Evolutionary conservation across 2,329 filamentous ascomycete genomes (phyloP).

Genomic region (Myriosclerotinia duriaeana): DNA sequence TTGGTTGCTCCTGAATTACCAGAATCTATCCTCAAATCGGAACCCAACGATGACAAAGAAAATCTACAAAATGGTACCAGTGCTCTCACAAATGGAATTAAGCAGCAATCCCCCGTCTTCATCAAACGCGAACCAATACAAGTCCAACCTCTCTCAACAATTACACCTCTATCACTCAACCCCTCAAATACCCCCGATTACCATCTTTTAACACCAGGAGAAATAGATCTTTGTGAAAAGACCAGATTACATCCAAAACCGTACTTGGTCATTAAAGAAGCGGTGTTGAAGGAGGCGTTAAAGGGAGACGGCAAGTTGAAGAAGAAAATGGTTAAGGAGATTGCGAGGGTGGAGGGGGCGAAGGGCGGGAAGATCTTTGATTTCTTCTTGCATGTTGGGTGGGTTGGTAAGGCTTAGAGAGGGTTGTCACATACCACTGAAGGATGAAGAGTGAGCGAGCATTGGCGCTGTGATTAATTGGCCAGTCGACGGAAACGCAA

Average conservation of each 20-base stretch:
- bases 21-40: conserved; percentile 27
- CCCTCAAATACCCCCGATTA: conserved; percentile 69
- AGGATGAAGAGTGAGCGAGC: too few relatives aligned
- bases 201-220: conserved; percentile 81
- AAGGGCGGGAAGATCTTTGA: conserved; percentile 89
- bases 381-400: conserved; percentile 89
- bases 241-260: conserved; percentile 89
- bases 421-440: too few relatives aligned
- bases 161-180: conserved; percentile 47
- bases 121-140: conserved; percentile 50
- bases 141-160: conserved; percentile 49
- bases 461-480: too few relatives aligned
- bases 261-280: conserved; percentile 91
- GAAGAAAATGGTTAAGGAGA: conserved; percentile 88
- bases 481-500: too few relatives aligned
- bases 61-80: conserved; percentile 42
- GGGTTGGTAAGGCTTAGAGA: conserved; percentile 74
- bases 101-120: conserved; percentile 42
- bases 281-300: conserved; percentile 84
- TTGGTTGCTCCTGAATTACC: conserved; percentile 79
- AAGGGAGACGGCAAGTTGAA: conserved; percentile 85
- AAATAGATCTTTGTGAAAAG: conserved; percentile 80
- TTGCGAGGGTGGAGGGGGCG: conserved; percentile 78
- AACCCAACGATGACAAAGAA: conserved; percentile 45
- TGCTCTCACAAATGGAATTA: conserved; percentile 52